Evolutionary conservation across 176 grass and related monocot genomes (phyloP), one percentile per base, ranked within the genome.

Genomic region (Musa troglodytarum): DNA sequence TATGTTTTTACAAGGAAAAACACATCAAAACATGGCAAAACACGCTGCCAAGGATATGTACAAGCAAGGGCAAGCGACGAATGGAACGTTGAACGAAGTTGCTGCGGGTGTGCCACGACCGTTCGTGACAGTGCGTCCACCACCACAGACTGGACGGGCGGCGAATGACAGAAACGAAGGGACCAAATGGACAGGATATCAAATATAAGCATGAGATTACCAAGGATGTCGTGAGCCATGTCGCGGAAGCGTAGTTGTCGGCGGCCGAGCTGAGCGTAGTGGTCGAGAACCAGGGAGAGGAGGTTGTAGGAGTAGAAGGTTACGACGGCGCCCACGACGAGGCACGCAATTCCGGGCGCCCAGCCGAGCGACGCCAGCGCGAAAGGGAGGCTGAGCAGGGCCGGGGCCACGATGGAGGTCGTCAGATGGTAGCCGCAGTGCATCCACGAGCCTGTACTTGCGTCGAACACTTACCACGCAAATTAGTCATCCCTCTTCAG

Each of bases 291-390:
- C 23, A 76, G 63, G 64, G 94, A 93, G 82, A 97, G 79, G 85
- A 97, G 94, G 75, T 97, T 97, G 86, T 97, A 97, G 22, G 94
- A 97, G 82, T 97, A 97, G 87, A 97, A 97, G 55, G 94, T 82
- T 63, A 93, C 87, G 43, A 66, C 57, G 8, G 88, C 86, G 49
- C 86, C 94, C 71, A 83, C 55, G 65, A 82, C 67, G 19, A 97
- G 87, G 84, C 83, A 90, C 20, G 78, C 69, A 29, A 93, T 63
- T 57, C 90, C 94, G 1, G 84, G 79, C 29, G 67, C 24, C 94
- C 94, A 97, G 19, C 94, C 87, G 71, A 97, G 70, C 26, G 77
- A 77, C 24, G 88, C 90, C 74, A 97, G 90, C 52, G 94, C 94
- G 71, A 87, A 93, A 34, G 94, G 90, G 77, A 97, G 84, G 79